Conservation (phyloP, 2,329 filamentous ascomycete species). For the Colletotrichum sidae region DNA sequence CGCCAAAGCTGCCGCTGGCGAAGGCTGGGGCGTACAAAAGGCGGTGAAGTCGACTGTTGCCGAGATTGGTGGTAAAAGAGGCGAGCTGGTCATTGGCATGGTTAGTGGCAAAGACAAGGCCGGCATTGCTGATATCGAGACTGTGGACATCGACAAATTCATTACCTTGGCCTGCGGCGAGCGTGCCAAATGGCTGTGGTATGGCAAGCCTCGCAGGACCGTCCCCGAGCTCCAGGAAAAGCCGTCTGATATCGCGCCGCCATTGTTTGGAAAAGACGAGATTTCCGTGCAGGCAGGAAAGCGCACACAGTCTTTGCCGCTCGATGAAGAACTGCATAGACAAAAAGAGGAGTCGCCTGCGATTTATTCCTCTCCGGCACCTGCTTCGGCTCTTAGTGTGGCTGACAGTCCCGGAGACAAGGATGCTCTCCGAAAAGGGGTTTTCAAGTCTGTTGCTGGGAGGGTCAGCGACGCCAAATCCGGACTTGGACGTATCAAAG, state of each 20-base stretch:
- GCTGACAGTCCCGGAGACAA: conserved; percentile 63
- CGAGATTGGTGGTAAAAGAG: conserved; percentile 92
- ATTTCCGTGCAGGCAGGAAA: conserved; percentile 53
- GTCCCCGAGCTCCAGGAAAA: conserved; percentile 59
- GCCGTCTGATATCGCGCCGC: conserved; percentile 57
- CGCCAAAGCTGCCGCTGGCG: conserved; percentile 88
- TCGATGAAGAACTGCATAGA: conserved; percentile 63
- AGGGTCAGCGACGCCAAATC: conserved; percentile 85
- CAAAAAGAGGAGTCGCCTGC: conserved; percentile 59
- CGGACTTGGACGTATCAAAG: conserved; percentile 86
- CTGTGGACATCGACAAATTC: conserved; percentile 87
- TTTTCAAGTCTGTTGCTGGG: conserved; percentile 84
- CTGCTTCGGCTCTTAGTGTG: conserved; percentile 59
- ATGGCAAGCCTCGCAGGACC: conserved; percentile 84
- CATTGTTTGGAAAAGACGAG: conserved; percentile 69
- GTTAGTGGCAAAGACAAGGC: conserved; percentile 88
- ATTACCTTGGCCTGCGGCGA: conserved; percentile 83
- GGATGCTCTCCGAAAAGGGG: conserved; percentile 70
- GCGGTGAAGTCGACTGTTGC: conserved; percentile 96
- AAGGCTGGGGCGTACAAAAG: conserved; percentile 91
- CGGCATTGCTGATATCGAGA: conserved; percentile 93
- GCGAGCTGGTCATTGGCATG: conserved; percentile 96
- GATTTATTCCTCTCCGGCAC: conserved; percentile 56
- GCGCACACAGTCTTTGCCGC: conserved; percentile 62
- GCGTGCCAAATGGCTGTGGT: conserved; percentile 93